A percentile compares a stretch with the other conserved stretches of the same genome.
phyloP scores from a whole-genome alignment of 2,329 filamentous ascomycete genomes.

The Helotiales sp. region DNA sequence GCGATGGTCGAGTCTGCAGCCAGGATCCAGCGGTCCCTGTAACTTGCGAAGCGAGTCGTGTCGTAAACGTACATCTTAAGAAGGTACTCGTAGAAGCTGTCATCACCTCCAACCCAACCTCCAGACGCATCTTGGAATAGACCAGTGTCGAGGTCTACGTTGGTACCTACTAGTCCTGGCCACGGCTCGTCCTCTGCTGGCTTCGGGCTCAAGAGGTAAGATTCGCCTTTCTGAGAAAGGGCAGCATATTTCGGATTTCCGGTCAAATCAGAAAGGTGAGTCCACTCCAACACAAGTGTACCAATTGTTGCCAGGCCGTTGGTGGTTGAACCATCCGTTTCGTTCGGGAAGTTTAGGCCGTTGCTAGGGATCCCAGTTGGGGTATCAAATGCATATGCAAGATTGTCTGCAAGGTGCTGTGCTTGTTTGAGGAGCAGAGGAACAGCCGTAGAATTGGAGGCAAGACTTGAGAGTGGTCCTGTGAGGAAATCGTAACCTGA shows the following conservation, averaged over 20 bases:
- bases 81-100: conserved; percentile 87
- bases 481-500: conserved; percentile 69
- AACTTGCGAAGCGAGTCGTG: conserved; percentile 57
- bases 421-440: conserved; percentile 66
- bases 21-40: conserved; percentile 72
- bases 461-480: conserved; percentile 59
- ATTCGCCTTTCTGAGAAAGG: conserved; percentile 66
- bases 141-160: conserved; percentile 65
- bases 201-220: conserved; percentile 66
- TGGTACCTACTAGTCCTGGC: conserved; percentile 72
- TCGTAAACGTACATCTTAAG: conserved; percentile 92
- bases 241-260: conserved; percentile 65
- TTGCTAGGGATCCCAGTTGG: conserved; percentile 74
- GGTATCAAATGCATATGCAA: conserved; percentile 79
- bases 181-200: conserved; percentile 68
- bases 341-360: conserved; percentile 58
- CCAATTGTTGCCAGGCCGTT: conserved; percentile 79
- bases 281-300: conserved; percentile 83
- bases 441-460: conserved; percentile 45
- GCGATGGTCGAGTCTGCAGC: conserved; percentile 76
- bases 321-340: conserved; percentile 49
- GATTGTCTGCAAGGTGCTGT: conserved; percentile 65
- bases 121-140: conserved; percentile 65
- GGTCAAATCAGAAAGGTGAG: conserved; percentile 73
- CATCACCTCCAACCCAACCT: conserved; percentile 75